A percentile compares a stretch with the other conserved stretches of the same genome.
Evolutionary conservation across 192 early-diverging fungal genomes (phyloP).

Genomic region (Backusella liffmaniae): DNA sequence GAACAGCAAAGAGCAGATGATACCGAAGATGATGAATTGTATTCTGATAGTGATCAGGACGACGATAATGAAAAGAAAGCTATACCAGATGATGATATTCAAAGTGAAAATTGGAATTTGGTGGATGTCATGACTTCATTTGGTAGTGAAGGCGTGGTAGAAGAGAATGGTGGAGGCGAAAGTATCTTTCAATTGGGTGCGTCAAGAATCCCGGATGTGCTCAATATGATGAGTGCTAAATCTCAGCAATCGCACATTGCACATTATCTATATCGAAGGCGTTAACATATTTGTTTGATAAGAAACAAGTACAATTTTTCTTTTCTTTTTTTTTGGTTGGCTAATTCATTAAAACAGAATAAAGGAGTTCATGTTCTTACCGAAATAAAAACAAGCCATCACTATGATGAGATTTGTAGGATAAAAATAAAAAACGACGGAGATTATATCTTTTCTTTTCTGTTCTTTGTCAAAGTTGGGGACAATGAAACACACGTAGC

Average conservation of each 20-base stretch:
- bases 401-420: no score
- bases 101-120: conserved; percentile 34
- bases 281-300: not conserved
- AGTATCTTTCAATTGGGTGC: conserved; percentile 27
- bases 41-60: conserved; percentile 12
- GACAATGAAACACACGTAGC: not conserved
- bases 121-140: conserved; percentile 35
- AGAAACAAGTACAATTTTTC: no score
- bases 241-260: not conserved
- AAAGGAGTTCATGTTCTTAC: not conserved
- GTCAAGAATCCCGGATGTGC: conserved; percentile 25
- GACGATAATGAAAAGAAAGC: not conserved
- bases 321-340: not conserved
- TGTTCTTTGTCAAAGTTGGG: not conserved
- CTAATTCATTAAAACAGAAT: not conserved
- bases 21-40: not conserved
- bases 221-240: conserved; percentile 19
- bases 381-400: not conserved
- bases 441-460: not conserved
- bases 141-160: not conserved
- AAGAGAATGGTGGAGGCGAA: conserved; percentile 12
- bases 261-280: not conserved
- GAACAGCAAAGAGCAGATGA: not conserved
- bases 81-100: not conserved
- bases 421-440: not conserved